These are phyloP conservation scores for Candida sp. DNA, from an alignment of 1,139 yeast genomes.

Conservation along the genomic window DNA sequence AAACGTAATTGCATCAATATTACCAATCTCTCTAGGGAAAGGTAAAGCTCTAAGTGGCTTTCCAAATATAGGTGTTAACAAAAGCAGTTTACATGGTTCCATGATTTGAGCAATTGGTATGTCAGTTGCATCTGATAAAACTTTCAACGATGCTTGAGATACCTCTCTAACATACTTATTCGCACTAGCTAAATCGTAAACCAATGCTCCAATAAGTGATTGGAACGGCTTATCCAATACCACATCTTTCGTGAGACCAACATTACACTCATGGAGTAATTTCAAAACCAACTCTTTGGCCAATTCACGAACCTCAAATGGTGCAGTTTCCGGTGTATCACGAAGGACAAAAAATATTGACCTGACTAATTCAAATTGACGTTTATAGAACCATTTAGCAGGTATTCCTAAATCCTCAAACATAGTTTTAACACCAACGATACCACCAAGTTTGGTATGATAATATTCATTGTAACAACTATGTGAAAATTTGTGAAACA, in stretches of 20 bases:
- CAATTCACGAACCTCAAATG: conserved; percentile 67
- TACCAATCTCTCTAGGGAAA: conserved; percentile 98
- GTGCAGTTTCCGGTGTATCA: conserved; percentile 90
- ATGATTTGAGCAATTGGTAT: conserved; percentile 73
- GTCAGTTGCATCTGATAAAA: conserved; percentile 65
- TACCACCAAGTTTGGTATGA: conserved; percentile 85
- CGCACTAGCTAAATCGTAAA: conserved; percentile 90
- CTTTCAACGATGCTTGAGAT: conserved; percentile 68
- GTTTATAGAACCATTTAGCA: conserved; percentile 64
- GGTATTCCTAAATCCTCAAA: conserved; percentile 69
- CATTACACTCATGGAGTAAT: conserved; percentile 64
- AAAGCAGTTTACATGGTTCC: conserved; percentile 75
- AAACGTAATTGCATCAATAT: conserved; percentile 92
- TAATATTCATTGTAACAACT: conserved; percentile 89
- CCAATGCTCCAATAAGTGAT: conserved; percentile 80
- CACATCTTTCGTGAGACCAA: conserved; percentile 54
- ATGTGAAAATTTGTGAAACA: conserved; percentile 83
- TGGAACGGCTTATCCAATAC: conserved; percentile 73
- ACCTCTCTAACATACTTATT: conserved; percentile 79
- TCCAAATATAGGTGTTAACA: conserved; percentile 92
- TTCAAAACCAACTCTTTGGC: conserved; percentile 68
- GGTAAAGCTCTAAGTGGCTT: conserved; percentile 96
- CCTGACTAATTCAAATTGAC: conserved; percentile 82
- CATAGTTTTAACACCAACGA: conserved; percentile 74
- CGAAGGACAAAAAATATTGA: conserved; percentile 87